These are phyloP conservation scores for Colletotrichum sp. DNA, from an alignment of 2,329 filamentous ascomycete genomes.

Conservation along the genomic window DNA sequence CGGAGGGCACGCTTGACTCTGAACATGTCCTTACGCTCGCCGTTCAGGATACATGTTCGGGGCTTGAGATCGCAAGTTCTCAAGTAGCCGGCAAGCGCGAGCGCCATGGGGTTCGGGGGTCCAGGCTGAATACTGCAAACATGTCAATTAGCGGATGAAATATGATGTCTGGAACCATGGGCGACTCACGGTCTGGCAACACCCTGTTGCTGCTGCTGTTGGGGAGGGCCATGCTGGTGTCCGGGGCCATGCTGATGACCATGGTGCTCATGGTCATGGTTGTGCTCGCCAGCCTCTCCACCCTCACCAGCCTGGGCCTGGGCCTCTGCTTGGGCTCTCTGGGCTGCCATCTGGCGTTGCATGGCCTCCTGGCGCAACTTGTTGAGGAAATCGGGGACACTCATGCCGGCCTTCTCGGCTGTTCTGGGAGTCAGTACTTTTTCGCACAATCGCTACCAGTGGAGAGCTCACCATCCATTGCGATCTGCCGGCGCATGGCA, in stretches of 20 bases:
- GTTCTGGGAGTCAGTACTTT: background rate
- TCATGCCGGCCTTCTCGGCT: constrained; percentile 83
- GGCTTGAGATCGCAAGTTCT: constrained; percentile 84
- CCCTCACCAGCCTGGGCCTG: background rate
- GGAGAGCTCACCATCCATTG: constrained; percentile 58
- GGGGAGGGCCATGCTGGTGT: constrained; percentile 26
- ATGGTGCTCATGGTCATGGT: constrained; percentile 24
- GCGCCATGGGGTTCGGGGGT: constrained; percentile 85
- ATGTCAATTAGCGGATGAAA: constrained; percentile 26
- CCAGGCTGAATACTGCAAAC: constrained; percentile 71
- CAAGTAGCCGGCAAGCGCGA: constrained; percentile 90
- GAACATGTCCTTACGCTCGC: constrained; percentile 98
- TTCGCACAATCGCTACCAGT: background rate
- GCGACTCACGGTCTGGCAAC: background rate
- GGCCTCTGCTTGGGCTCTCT: constrained; percentile 28
- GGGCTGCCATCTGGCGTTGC: constrained; percentile 48
- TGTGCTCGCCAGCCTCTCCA: constrained; percentile 24
- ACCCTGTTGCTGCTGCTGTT: constrained; percentile 32
- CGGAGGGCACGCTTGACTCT: constrained; percentile 96
- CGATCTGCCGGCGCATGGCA: constrained; percentile 82
- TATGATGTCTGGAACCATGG: background rate
- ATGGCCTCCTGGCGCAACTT: constrained; percentile 64
- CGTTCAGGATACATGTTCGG: constrained; percentile 90
- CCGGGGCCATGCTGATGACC: constrained; percentile 30
- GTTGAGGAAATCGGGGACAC: constrained; percentile 83